These are phyloP conservation scores for Aspergillus brunneoviolaceus DNA, from an alignment of 2,329 filamentous ascomycete species.

Conservation along the genomic window DNA sequence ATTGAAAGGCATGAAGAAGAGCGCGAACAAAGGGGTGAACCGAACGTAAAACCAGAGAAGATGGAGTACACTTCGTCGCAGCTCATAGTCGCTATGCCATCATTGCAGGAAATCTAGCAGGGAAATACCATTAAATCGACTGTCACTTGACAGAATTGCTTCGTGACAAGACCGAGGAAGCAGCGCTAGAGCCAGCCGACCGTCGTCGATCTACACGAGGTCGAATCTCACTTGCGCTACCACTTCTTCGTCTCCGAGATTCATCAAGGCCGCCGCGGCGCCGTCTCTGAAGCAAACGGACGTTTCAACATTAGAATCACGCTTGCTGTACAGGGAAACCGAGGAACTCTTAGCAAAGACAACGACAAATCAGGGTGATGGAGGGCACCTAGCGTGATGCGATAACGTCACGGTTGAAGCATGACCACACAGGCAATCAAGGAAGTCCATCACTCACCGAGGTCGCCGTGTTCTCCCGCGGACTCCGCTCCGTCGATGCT, in stretches of 20 bases:
- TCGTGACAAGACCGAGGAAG: constrained; percentile 39
- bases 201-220: constrained; percentile 40
- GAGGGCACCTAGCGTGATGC: constrained; percentile 8
- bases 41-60: constrained; percentile 28
- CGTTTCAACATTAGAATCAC: constrained; percentile 49
- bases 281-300: constrained; percentile 49
- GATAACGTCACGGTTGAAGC: constrained; percentile 25
- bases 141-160: constrained; percentile 45
- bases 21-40: constrained; percentile 22
- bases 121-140: constrained; percentile 20
- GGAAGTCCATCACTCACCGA: constrained; percentile 20
- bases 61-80: constrained; percentile 35
- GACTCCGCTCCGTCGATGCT: constrained; percentile 52
- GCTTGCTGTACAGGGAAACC: constrained; percentile 40
- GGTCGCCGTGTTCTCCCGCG: constrained; percentile 47
- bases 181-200: constrained; percentile 38
- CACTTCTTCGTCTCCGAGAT: constrained; percentile 42
- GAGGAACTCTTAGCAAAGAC: constrained; percentile 43
- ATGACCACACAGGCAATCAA: constrained; percentile 26
- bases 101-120: constrained; percentile 27
- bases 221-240: constrained; percentile 44
- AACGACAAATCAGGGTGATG: constrained; percentile 26
- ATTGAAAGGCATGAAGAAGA: constrained; percentile 14
- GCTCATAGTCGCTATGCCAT: constrained; percentile 41
- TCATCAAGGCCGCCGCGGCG: constrained; percentile 44